Base-by-base conservation (phyloP, 305 asterid genomes). In the Fraxinus floribunda region DNA sequence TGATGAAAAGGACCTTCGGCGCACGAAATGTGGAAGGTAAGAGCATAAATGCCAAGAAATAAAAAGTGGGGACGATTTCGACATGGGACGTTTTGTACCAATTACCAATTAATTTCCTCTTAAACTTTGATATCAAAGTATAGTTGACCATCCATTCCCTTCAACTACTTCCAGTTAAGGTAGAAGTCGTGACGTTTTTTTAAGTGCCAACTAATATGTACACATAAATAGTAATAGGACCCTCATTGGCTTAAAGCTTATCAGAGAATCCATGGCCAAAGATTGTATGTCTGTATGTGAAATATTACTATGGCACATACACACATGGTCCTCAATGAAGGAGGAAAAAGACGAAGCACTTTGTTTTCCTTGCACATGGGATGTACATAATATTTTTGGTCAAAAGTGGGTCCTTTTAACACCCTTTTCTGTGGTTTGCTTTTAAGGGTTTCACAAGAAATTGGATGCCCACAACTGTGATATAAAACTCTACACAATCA, bases 351-450 rank as follows among this genome's bases (percentile, higher is more conserved):
- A 66, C 34, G 36, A 66, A 41, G 77, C 39, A 5, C 32, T 16
- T 55, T 7, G 38, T 38, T 70, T 71, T 78, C 77, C 30, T 34
- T 0, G 88, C 85, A 85, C 88, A 82, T 78, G 81, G 79, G 79
- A 1, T 74, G 87, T 75, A 44, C 3, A n/a, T 70, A 16, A 46
- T 55, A 9, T n/a, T 75, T 64, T 46, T 64, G 38, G 81, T 66
- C 74, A 41, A 64, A 72, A 41, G 26, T 0, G 44, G 81, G 72
- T 18, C 72, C 78, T 38, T 78, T 78, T 49, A 16, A 80, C 64
- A 84, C 81, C 84, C 76, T 84, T 75, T 64, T 34, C 68, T 79
- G 52, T 80, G 57, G 26, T 20, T 34, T 57, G 18, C 9, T 26
- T 77, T 76, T 84, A 36, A 15, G 39, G 5, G 36, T 7, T 57